Evolutionary conservation across 2,329 filamentous ascomycete species (phyloP), one percentile per base, ranked within the genome.

Genomic region (Pleoardoris graminearum): DNA sequence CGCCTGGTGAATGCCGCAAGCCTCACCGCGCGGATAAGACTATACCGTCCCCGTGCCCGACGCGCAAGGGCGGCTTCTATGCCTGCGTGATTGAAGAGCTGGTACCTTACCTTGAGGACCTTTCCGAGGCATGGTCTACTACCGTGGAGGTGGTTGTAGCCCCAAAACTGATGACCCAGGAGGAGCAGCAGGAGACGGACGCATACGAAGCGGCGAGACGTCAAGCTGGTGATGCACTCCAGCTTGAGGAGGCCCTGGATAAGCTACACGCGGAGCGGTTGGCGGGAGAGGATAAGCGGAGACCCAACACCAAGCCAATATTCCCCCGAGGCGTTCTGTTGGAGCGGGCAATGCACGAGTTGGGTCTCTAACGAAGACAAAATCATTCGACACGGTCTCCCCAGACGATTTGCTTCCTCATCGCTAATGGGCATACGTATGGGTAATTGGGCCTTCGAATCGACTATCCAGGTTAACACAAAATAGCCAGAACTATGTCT

Each of bases 51-150:
- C 25, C 49, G 12, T 17, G 14, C 2, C 35, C 50, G 1, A 32
- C 42, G 2, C 42, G 35, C 14, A 19, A 32, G 7, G 50, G 46
- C 21, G 54, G 54, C 36, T 56, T 50, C 46, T 53, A 56, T 23
- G n/a, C 50, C 23, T 44, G 45, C 30, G 50, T 56, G 16, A 44
- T 33, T 7, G 17, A 19, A 6, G 37, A 37, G 11, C 42, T 37
- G 11, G 14, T 51, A 7, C 27, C 16, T n/a, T 16, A 7, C 3
- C 48, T 54, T 11, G 14, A 30, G 3, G 47, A 27, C 10, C 43
- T 54, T 3, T 35, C 36, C 7, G 17, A 23, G 2, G 10, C 5
- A 8, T 50, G 27, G 47, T 16, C 3, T 8, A 11, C 33, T 2
- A 37, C 36, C 14, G 33, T 46, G 10, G 33, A 47, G 5, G 35